Conservation (phyloP, 1,284 basidiomycete genomes). For the Athelia sp. region DNA sequence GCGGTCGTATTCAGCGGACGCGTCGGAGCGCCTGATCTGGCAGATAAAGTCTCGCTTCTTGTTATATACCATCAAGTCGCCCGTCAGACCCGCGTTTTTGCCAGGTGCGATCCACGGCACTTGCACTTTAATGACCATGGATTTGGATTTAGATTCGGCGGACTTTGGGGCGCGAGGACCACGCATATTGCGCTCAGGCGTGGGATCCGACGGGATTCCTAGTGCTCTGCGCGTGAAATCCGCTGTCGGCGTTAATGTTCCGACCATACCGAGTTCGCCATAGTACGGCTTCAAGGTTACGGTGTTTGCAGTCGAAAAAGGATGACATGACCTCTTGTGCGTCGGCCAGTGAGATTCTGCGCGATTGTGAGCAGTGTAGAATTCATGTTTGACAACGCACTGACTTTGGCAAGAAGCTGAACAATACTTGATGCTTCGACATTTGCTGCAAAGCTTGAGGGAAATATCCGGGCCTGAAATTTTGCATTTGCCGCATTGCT, state of each 20-base stretch:
- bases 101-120: constrained; percentile 23
- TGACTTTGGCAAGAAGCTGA: constrained; percentile 48
- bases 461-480: neutral
- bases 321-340: constrained; percentile 43
- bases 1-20: constrained; percentile 32
- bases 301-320: constrained; percentile 36
- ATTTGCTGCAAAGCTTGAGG: constrained; percentile 40
- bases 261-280: constrained; percentile 12
- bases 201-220: constrained; percentile 23
- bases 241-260: constrained; percentile 21
- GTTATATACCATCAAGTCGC: constrained; percentile 36
- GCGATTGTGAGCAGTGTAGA: neutral
- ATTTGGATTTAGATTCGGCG: constrained; percentile 32
- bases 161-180: constrained; percentile 19
- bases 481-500: constrained; percentile 34
- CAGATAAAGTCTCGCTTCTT: constrained; percentile 32
- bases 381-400: constrained; percentile 13
- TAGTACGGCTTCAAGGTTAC: constrained; percentile 44
- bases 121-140: constrained; percentile 50
- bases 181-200: constrained; percentile 18
- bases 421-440: constrained; percentile 43
- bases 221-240: constrained; percentile 26
- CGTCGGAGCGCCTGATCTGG: constrained; percentile 26
- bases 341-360: constrained; percentile 40
- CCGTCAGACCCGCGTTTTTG: constrained; percentile 2